Evolutionary conservation across 345 rosid species (phyloP).

Genomic region (Citrus cavaleriei): DNA sequence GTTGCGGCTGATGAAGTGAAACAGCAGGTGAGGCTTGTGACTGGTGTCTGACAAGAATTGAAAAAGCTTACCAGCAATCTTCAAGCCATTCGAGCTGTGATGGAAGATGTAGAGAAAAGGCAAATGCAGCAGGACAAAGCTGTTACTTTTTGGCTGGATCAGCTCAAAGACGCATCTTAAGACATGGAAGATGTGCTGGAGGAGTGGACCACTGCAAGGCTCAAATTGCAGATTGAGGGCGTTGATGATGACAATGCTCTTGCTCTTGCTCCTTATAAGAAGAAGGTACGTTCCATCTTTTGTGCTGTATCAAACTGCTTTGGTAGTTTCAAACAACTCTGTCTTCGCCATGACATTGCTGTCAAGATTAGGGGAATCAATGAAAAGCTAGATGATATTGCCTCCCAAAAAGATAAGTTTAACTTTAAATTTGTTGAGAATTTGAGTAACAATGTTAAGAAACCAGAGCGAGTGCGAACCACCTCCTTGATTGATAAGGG

Average conservation of each 20-base stretch:
- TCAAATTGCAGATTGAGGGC: background rate
- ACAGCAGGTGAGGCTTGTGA: background rate
- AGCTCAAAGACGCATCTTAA: no score
- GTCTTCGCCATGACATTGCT: no score
- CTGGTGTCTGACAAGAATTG: background rate
- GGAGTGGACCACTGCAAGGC: rapidly evolving
- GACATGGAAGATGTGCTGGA: background rate
- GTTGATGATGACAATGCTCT: no score
- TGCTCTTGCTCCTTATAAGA: background rate
- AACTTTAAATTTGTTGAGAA: background rate
- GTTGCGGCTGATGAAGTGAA: background rate
- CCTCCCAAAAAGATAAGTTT: background rate
- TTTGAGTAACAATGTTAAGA: background rate
- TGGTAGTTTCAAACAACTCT: no score
- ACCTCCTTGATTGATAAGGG: no score
- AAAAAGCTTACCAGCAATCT: background rate
- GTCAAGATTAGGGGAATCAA: no score
- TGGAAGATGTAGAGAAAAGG: no score
- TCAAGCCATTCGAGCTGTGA: background rate
- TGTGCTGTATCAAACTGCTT: no score
- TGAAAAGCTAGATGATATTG: background rate
- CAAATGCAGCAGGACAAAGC: no score
- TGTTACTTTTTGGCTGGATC: no score
- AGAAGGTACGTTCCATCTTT: no score
- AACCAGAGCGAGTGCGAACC: no score